Evolutionary conservation across 2,329 filamentous ascomycete species (phyloP).

Genomic region (Colletotrichum filicis): DNA sequence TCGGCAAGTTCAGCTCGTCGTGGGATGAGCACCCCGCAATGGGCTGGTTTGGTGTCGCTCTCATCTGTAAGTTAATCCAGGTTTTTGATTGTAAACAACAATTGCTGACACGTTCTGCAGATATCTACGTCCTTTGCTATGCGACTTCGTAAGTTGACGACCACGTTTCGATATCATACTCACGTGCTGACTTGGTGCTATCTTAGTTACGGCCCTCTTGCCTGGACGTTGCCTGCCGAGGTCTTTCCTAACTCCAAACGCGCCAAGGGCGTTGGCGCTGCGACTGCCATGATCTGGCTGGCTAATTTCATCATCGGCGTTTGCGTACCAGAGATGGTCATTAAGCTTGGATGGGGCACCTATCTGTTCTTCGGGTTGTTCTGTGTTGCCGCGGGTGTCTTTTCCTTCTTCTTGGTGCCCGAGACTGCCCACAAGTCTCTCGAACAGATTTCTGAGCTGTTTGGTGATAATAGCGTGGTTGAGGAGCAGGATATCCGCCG

Average conservation of each 20-base stretch:
- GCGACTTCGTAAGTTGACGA: constrained; percentile 39
- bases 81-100: too few species aligned
- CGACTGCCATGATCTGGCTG: constrained; percentile 49
- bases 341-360: constrained; percentile 57
- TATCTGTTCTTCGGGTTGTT: constrained; percentile 68
- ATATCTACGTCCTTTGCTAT: constrained; percentile 45
- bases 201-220: constrained; percentile 42
- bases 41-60: constrained; percentile 18
- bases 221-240: constrained; percentile 49
- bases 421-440: constrained; percentile 60
- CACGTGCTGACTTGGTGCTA: neutral
- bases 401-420: constrained; percentile 59
- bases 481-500: constrained; percentile 2
- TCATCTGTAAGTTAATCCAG: neutral
- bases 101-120: constrained; percentile 7
- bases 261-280: constrained; percentile 35
- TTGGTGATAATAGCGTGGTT: constrained; percentile 36
- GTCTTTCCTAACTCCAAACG: constrained; percentile 48
- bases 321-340: constrained; percentile 63
- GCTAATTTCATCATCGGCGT: constrained; percentile 55
- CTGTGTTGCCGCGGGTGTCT: constrained; percentile 59
- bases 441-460: constrained; percentile 56
- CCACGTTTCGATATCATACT: too few species aligned
- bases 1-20: constrained; percentile 2
- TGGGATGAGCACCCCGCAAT: constrained; percentile 11